These are phyloP conservation scores for Zygnema cylindricum DNA, from an alignment of 139 green algal species.

Conservation along the genomic window DNA sequence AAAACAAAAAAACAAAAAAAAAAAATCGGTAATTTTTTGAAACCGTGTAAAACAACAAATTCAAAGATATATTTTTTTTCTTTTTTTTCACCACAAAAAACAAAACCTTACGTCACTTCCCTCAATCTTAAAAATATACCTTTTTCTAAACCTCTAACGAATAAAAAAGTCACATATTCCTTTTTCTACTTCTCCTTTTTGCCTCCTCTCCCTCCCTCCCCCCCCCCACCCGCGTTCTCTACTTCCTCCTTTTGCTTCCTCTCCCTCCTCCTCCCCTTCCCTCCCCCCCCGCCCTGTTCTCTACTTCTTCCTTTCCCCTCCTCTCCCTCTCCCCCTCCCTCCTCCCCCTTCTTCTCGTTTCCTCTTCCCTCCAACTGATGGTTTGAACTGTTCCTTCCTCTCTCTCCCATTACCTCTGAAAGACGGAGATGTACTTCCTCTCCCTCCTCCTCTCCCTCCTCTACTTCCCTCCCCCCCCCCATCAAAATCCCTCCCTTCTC, in stretches of 20 bases:
- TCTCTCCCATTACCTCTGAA: no score
- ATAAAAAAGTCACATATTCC: no score
- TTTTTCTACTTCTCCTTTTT: no score
- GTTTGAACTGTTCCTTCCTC: no score
- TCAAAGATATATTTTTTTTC: neutral
- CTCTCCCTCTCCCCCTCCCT: neutral
- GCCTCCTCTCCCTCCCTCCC: neutral
- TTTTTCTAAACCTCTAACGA: neutral
- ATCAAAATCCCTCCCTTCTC: neutral
- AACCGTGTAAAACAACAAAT: no score
- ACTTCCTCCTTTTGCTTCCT: neutral
- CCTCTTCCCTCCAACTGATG: neutral
- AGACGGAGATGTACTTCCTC: no score
- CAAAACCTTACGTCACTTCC: neutral
- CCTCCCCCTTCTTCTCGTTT: neutral
- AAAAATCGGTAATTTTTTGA: no score
- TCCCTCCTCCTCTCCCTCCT: neutral
- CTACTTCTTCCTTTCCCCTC: slow-evolving; percentile 6
- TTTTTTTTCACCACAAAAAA: neutral
- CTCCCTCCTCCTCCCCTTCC: neutral
- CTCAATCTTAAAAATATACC: neutral
- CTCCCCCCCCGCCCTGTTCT: slow-evolving; percentile 2
- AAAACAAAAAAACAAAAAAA: no score
- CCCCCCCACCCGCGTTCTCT: no score
- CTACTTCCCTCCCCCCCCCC: neutral